These are phyloP conservation scores for Aspergillus carlsbadensis DNA, from an alignment of 495 filamentous ascomycete species.

Conservation along the genomic window DNA sequence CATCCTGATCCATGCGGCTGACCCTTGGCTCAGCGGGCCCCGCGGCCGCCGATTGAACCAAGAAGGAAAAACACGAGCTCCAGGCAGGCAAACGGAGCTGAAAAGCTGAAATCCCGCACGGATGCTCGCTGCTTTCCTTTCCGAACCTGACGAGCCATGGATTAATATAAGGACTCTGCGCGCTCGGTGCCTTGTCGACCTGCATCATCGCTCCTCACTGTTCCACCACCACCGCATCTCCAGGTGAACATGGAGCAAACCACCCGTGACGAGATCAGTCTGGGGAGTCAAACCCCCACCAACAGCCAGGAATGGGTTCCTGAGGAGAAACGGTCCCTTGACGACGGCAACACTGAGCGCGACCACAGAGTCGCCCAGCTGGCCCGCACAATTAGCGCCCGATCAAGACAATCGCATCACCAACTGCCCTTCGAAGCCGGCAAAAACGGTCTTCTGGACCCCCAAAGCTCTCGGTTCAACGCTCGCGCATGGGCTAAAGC, in stretches of 20 bases:
- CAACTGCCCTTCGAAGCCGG: not conserved
- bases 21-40: not conserved
- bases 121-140: no score
- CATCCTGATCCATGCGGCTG: not conserved
- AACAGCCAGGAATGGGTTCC: not conserved
- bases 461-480: slow-evolving; percentile 32
- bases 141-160: no score
- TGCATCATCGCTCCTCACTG: no score
- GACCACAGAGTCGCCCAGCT: slow-evolving; percentile 1
- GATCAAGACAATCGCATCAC: slow-evolving; percentile 1
- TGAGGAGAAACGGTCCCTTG: not conserved
- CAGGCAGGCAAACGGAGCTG: not conserved
- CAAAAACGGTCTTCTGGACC: slow-evolving; percentile 25
- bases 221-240: no score
- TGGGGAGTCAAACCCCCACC: not conserved
- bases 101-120: no score
- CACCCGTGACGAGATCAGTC: not conserved
- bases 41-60: not conserved
- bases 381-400: slow-evolving; percentile 2
- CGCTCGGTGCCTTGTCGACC: no score
- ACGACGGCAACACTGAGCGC: not conserved
- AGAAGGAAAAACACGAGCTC: not conserved
- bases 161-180: no score
- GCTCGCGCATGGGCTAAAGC: slow-evolving; percentile 31
- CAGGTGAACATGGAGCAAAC: no score